phyloP scores from a whole-genome alignment of 805 yeast genomes.

The Allodekkera sacchari region DNA sequence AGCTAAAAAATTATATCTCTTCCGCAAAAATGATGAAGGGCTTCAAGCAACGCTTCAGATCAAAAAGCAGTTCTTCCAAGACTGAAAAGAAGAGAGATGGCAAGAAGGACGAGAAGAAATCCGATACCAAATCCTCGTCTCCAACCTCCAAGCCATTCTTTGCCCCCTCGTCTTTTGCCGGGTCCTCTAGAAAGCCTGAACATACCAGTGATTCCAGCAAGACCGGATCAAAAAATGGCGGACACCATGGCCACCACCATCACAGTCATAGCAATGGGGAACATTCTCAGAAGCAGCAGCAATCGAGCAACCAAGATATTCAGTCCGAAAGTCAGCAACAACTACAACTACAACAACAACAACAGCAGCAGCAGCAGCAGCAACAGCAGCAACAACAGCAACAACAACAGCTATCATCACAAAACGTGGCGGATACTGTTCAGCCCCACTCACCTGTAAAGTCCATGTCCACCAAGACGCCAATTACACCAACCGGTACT shows the following conservation, averaged over 20 bases:
- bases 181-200: no score
- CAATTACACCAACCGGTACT: conserved; percentile 5
- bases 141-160: no score
- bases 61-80: conserved; percentile 22
- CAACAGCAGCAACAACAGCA: conserved; percentile 4
- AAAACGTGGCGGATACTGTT: no score
- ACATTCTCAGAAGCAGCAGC: conserved; percentile 1
- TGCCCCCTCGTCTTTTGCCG: no score
- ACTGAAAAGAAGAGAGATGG: conserved; percentile 35
- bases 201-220: no score
- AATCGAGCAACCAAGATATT: conserved; percentile 1
- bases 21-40: conserved; percentile 74
- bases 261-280: conserved; percentile 1
- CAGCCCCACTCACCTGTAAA: neutral
- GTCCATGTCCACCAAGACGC: neutral
- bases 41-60: conserved; percentile 48
- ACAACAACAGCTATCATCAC: conserved; percentile 2
- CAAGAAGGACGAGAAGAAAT: conserved; percentile 21
- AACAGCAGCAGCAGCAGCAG: conserved; percentile 7
- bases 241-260: no score
- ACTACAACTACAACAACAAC: conserved; percentile 5
- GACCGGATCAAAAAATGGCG: no score
- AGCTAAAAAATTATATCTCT: no score
- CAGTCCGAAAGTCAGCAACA: conserved; percentile 1
- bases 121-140: conserved; percentile 8